A percentile compares a stretch with the other conserved stretches of the same genome.
These are phyloP conservation scores for Xerocomellus chrysenteron DNA, from an alignment of 768 basidiomycete species.

Conservation along the genomic window DNA sequence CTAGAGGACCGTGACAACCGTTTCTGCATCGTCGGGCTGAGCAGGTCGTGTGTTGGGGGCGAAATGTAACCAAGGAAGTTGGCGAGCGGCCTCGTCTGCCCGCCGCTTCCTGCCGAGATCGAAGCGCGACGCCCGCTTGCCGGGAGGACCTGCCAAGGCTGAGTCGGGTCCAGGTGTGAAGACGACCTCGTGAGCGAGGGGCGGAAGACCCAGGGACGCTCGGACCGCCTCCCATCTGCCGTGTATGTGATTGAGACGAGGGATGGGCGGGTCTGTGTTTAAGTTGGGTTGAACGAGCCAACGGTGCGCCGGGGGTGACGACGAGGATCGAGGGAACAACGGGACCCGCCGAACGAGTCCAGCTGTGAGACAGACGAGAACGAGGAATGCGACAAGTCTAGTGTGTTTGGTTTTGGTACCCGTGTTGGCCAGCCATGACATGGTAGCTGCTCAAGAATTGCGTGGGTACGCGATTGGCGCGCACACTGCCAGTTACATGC, in stretches of 20 bases:
- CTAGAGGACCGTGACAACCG: neutral
- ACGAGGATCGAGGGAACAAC: neutral
- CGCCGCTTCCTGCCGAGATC: constrained; percentile 19
- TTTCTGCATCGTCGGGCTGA: constrained; percentile 4
- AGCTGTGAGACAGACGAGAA: constrained; percentile 24
- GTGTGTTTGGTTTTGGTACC: constrained; percentile 11
- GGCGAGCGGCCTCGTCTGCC: constrained; percentile 8
- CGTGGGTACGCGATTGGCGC: neutral
- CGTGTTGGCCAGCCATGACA: constrained; percentile 24
- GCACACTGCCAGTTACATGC: too few relatives aligned
- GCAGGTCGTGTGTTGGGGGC: constrained; percentile 1
- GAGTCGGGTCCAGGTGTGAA: neutral
- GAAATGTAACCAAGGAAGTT: constrained; percentile 24
- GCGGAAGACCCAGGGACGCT: constrained; percentile 30
- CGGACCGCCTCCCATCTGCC: constrained; percentile 36
- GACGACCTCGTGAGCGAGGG: constrained; percentile 16
- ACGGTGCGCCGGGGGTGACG: neutral
- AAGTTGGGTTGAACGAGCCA: neutral
- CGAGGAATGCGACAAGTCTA: constrained; percentile 19
- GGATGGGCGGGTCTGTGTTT: neutral
- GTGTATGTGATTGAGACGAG: constrained; percentile 12
- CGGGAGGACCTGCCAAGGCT: neutral
- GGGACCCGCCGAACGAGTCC: constrained; percentile 17
- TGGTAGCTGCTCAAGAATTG: constrained; percentile 1
- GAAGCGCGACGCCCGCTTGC: constrained; percentile 22